Percentiles rank a stretch among this genome's conserved stretches.
Conservation (phyloP, 2,329 filamentous ascomycete species). For the Apiospora phragmitis region DNA sequence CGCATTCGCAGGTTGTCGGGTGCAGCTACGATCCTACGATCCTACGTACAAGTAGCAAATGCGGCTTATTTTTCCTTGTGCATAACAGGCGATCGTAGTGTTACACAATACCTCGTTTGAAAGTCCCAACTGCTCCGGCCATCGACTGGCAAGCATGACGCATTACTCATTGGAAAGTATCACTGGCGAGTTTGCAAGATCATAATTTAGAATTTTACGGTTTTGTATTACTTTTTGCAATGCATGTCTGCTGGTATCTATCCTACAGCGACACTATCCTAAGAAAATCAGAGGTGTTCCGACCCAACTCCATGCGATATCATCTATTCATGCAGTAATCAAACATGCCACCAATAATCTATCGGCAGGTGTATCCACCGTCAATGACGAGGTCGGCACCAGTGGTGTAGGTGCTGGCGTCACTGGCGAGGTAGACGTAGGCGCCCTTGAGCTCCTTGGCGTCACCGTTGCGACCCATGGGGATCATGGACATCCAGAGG, state of each 20-base stretch:
- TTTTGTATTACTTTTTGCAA: not conserved
- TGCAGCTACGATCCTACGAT: not conserved
- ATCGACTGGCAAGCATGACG: not conserved
- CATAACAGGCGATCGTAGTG: too few species aligned
- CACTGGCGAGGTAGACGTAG: constrained; percentile 66
- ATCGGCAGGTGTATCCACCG: constrained; percentile 44
- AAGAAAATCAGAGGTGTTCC: not conserved
- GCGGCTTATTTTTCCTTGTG: too few species aligned
- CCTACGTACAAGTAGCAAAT: too few species aligned
- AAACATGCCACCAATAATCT: constrained; percentile 15
- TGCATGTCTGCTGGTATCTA: not conserved
- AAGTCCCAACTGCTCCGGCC: too few species aligned
- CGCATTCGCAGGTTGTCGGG: not conserved
- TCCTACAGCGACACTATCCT: not conserved
- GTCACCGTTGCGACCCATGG: constrained; percentile 55
- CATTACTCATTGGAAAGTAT: not conserved
- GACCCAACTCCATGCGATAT: constrained; percentile 2
- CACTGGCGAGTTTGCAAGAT: not conserved
- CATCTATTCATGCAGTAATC: constrained; percentile 5
- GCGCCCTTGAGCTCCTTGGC: constrained; percentile 69
- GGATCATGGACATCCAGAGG: constrained; percentile 34
- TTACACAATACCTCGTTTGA: too few species aligned
- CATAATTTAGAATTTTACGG: not conserved
- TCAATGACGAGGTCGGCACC: constrained; percentile 52
- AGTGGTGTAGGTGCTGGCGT: constrained; percentile 66